A percentile compares a stretch with the other conserved stretches of the same genome.
These are phyloP conservation scores for Macrocystidia cucumis DNA, from an alignment of 1,284 basidiomycete genomes.

Conservation along the genomic window DNA sequence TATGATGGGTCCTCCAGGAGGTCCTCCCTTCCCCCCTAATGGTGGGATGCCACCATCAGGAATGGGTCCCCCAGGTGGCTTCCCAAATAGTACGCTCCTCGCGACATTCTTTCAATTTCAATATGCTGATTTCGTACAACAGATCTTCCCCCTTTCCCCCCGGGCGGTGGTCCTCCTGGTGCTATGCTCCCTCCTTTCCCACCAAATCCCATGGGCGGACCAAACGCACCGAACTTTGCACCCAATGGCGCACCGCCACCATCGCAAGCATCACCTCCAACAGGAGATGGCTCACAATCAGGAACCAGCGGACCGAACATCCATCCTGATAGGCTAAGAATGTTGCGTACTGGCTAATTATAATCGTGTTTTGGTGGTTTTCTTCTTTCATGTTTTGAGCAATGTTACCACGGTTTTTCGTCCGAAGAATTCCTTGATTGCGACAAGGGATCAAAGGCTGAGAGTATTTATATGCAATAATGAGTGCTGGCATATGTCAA, in stretches of 20 bases:
- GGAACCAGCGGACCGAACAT: slow-evolving; percentile 44
- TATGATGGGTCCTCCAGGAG: slow-evolving; percentile 42
- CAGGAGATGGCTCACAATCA: slow-evolving; percentile 16
- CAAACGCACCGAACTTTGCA: slow-evolving; percentile 17
- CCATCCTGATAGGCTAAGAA: slow-evolving; percentile 81
- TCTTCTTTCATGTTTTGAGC: slow-evolving; percentile 3
- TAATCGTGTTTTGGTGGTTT: slow-evolving; percentile 8
- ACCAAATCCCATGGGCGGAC: slow-evolving; percentile 28
- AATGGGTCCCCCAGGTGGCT: slow-evolving; percentile 28
- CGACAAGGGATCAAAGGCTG: no score
- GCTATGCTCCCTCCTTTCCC: slow-evolving; percentile 37
- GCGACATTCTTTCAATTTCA: neutral
- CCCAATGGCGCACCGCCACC: slow-evolving; percentile 22
- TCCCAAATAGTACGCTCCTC: slow-evolving; percentile 29
- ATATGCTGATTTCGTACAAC: slow-evolving; percentile 5
- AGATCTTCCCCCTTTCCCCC: slow-evolving; percentile 58
- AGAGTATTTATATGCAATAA: no score
- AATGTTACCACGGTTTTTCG: neutral
- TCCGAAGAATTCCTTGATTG: neutral
- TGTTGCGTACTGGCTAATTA: slow-evolving; percentile 55
- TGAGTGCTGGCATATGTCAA: no score
- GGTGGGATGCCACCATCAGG: slow-evolving; percentile 25
- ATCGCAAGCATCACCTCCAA: slow-evolving; percentile 15
- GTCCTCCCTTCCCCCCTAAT: slow-evolving; percentile 57
- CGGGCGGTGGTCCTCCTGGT: slow-evolving; percentile 33